Evolutionary conservation across 495 filamentous ascomycete species (phyloP).

Genomic region (Lasiosphaeriaceae sp.): DNA sequence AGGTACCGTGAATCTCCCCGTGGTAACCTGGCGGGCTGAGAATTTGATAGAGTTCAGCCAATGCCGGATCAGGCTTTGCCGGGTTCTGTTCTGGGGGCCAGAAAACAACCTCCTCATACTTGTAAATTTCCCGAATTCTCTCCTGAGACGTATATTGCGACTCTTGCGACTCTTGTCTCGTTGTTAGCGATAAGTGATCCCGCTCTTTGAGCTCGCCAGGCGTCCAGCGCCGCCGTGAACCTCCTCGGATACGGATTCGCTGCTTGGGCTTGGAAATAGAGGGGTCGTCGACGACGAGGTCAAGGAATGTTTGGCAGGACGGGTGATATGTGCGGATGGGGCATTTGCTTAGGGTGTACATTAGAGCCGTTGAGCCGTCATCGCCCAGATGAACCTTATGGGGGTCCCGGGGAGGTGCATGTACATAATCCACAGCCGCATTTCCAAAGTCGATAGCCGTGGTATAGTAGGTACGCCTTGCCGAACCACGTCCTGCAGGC

Average conservation of each 20-base stretch:
- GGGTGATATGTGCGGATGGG: slow-evolving; percentile 58
- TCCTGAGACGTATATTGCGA: slow-evolving; percentile 24
- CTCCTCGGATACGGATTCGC: slow-evolving; percentile 28
- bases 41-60: slow-evolving; percentile 48
- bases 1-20: slow-evolving; percentile 47
- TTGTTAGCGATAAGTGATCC: slow-evolving; percentile 2
- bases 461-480: slow-evolving; percentile 66
- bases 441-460: slow-evolving; percentile 50
- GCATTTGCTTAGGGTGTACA: slow-evolving; percentile 55
- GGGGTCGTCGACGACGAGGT: slow-evolving; percentile 64
- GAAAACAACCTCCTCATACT: slow-evolving; percentile 45
- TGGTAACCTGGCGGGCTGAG: slow-evolving; percentile 52
- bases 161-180: neutral
- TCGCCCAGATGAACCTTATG: slow-evolving; percentile 28
- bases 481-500: slow-evolving; percentile 54
- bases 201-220: slow-evolving; percentile 44
- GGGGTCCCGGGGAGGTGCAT: slow-evolving; percentile 11
- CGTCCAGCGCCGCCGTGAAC: slow-evolving; percentile 45
- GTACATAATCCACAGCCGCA: neutral
- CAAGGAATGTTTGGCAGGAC: slow-evolving; percentile 50
- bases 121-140: slow-evolving; percentile 36
- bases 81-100: slow-evolving; percentile 57
- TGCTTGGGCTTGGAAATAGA: slow-evolving; percentile 28
- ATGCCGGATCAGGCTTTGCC: slow-evolving; percentile 17
- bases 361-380: slow-evolving; percentile 35